Evolutionary conservation across 2,329 filamentous ascomycete species (phyloP), one percentile per base, ranked within the genome.

Genomic region (Epichloe aotearoae): DNA sequence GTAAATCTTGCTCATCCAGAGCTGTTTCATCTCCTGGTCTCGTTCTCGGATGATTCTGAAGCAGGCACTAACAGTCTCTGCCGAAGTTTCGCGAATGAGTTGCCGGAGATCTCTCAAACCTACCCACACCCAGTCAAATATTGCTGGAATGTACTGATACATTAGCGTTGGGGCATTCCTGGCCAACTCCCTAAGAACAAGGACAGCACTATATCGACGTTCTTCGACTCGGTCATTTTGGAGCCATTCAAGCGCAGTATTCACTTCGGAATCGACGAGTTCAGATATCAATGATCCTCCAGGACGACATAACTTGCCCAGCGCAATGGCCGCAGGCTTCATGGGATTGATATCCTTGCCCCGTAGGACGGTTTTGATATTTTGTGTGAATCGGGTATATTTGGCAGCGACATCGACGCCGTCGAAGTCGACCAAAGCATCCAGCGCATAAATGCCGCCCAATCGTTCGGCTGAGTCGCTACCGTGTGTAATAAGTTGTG

Each of bases 121-220:
- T 49, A 95, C 86, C 93, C 93, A 97, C 55, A 98, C 88, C 65
- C 95, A 84, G 59, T 96, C 89, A 61, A 98, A 89, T 47, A 98
- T 88, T 63, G 93, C 84, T n/a, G 86, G 83, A 47, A 97, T 90
- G 69, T 94, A 97, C 56, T 86, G 83, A 68, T 96, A 98, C 71
- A 98, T 89, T 51, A 98, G 76, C 0, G 93, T 98, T 4, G 91
- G 91, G 3, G 91, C 95, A 64, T 93, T 95, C 59, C 87, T 83
- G 6, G 90, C 89, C 52, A 98, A 76, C 65, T 98, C 93, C 52
- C 90, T 82, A 50, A 98, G 78, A 34, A 95, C 84, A 23, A 98
- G 77, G 7, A 95, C 91, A 17, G 93, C 90, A 52, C 90, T 91
- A 64, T 97, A 96, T 59, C 93, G 81, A 59, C 91, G 80, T 64